These are phyloP conservation scores for Lasiodiplodia sp. DNA, from an alignment of 2,329 filamentous ascomycete genomes.

Conservation along the genomic window DNA sequence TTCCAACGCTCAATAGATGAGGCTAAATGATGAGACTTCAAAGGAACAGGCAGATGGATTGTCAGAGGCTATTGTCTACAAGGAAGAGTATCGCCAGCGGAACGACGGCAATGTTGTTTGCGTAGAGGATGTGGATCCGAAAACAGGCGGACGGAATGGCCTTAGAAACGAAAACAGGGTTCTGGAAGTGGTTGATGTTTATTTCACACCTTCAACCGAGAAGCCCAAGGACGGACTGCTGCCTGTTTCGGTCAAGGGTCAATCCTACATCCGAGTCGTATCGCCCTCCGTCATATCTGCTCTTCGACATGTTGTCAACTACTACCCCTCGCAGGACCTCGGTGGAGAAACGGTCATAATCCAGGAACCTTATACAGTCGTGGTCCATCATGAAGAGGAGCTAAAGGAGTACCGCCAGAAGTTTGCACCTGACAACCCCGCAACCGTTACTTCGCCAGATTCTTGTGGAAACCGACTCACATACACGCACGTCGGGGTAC, in stretches of 20 bases:
- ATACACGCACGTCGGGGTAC: constrained; percentile 32
- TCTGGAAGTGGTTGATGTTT: constrained; percentile 22
- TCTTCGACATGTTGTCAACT: constrained; percentile 26
- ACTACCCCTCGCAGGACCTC: constrained; percentile 30
- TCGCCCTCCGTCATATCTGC: constrained; percentile 19
- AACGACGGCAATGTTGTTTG: background rate
- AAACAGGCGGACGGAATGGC: background rate
- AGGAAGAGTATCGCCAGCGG: background rate
- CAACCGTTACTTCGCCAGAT: background rate
- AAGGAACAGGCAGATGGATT: background rate
- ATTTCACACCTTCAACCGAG: background rate
- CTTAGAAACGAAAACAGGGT: background rate
- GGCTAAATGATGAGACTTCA: accelerated
- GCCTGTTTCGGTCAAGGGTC: background rate
- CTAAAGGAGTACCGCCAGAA: constrained; percentile 24
- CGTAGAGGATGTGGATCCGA: background rate
- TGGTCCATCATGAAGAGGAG: constrained; percentile 29
- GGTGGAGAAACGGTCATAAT: constrained; percentile 17
- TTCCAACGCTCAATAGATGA: background rate
- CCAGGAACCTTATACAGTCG: constrained; percentile 17
- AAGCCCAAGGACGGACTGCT: background rate
- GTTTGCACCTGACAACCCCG: background rate
- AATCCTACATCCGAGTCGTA: constrained; percentile 20
- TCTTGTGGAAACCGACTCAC: constrained; percentile 29
- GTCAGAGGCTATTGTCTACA: background rate